Evolutionary conservation across 2,329 filamentous ascomycete species (phyloP), one percentile per base, ranked within the genome.

Genomic region (Pseudopithomyces chartarum): DNA sequence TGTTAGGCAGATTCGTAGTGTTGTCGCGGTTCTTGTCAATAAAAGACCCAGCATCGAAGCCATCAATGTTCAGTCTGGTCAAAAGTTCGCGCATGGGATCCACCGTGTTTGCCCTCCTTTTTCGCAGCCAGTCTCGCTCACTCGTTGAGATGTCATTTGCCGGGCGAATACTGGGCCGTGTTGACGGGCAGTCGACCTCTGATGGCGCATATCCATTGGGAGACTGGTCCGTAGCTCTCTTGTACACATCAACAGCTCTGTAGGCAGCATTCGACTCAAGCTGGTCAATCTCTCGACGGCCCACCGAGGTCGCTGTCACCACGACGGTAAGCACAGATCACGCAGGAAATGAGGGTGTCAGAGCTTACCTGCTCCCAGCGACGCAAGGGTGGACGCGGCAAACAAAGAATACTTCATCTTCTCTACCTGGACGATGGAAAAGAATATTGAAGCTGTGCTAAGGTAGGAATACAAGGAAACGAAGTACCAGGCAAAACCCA

Each of bases 21-120:
- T 90, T 88, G 58, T 79, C 77, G 26, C 77, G 76, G 57, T 85
- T 74, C 1, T 77, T 78, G 52, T 87, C 82, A 65, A 98, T 86
- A 72, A 95, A 98, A 1, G 78, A 72, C 1, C 80, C 81, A n/a
- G 87, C 88, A 75, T 97, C 88, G 59, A 97, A 94, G 57, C 84
- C 86, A n/a, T 84, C 78, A 60, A 98, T 93, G 65, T 86, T 86
- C 68, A 91, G 82, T 56, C 90, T 85, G 17, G 80, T 80, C 50
- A 98, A 82, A 62, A 96, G 87, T 17, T 89, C 82, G 54, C 82
- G 85, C 84, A 97, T 88, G n/a, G 91, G 87, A 10, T 85, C 76
- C 17, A 93, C 78, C 0, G 92, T 96, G 61, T 88, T 88, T 58
- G 86, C 85, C 60, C 92, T 85, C 56, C 94, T 85, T 58, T 81